Base-by-base conservation (phyloP, 2,329 filamentous ascomycete species). In the Rutstroemia sydowiana region DNA sequence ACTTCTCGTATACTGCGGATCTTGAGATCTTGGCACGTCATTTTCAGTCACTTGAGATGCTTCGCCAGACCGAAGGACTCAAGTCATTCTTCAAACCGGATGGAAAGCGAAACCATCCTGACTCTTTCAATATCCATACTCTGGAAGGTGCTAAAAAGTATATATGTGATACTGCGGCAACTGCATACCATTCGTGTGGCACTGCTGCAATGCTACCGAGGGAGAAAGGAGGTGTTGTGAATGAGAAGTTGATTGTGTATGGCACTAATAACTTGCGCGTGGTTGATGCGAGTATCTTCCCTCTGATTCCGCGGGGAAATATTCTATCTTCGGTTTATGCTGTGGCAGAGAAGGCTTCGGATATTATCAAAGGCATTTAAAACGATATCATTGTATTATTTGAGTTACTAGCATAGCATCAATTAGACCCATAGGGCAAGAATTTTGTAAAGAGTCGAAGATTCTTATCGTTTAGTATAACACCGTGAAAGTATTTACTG, bases 141-240 rank as follows among this genome's bases (percentile, higher is more conserved):
- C 28, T 52, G 6, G 44, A 52, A 13, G 26, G 2, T 18, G 44
- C 34, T 10, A 48, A 52, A 37, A 37, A 48, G 20, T 52, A 42
- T 16, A 5, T 36, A 10, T 18, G 32, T 26, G 45, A 48, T 5
- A 48, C 34, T 42, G 34, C 44, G 2, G 13, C 28, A 1, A 53
- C 20, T 1, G 11, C 9, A 26, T 49, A 45, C 18, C 45, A 53
- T 21, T 36, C 13, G 2, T 49, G 21, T 39, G 45, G 51, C 30
- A 49, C 51, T 0, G 10, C 28, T 53, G 18, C 45, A 3, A 50
- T 53, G 51, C 30, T 50, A 9, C 40, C 45, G 11, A 21, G 26
- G 18, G 45, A 53, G 21, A 44, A 44, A 9, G 53, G 53, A 8
- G 56, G 56, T 3, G 56, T 58, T n/a, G 47, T 59, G 13, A 47